phyloP scores from a whole-genome alignment of 805 yeast genomes.

The Saturnispora ahearnii region DNA sequence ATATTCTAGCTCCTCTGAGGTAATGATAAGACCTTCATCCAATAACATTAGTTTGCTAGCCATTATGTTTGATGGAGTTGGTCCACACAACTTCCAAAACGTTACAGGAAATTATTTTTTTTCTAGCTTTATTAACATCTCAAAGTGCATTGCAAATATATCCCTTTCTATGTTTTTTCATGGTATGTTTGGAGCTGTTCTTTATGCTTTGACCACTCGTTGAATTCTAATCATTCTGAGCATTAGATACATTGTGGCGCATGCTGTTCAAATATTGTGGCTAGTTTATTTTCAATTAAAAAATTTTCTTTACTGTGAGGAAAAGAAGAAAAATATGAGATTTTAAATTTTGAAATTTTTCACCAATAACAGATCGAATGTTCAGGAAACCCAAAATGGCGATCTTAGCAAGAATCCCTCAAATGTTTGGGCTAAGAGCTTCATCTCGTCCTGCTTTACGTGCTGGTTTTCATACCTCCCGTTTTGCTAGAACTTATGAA shows the following conservation, averaged over 20 bases:
- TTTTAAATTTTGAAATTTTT: background rate
- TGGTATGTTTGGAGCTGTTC: background rate
- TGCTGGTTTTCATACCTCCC: constrained; percentile 30
- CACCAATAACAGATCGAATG: background rate
- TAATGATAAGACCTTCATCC: too few relatives aligned
- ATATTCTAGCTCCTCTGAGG: too few relatives aligned
- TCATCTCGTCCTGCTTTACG: constrained; percentile 2
- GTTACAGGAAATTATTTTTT: too few relatives aligned
- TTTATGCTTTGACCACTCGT: background rate
- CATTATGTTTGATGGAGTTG: too few relatives aligned
- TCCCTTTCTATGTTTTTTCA: background rate
- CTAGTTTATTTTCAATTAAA: background rate
- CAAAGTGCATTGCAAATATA: background rate
- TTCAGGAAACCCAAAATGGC: constrained; percentile 1
- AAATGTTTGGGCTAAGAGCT: constrained; percentile 5
- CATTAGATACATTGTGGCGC: too few relatives aligned
- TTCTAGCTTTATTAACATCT: background rate
- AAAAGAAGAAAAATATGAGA: too few relatives aligned
- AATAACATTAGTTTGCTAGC: too few relatives aligned
- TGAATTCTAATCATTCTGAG: too few relatives aligned
- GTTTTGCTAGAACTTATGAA: constrained; percentile 39
- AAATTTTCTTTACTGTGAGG: background rate
- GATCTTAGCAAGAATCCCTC: background rate
- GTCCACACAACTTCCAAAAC: too few relatives aligned
- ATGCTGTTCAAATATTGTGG: background rate